A percentile compares a stretch with the other conserved stretches of the same genome.
Conservation (phyloP, 2,329 filamentous ascomycete species). For the Juglanconis sp. region DNA sequence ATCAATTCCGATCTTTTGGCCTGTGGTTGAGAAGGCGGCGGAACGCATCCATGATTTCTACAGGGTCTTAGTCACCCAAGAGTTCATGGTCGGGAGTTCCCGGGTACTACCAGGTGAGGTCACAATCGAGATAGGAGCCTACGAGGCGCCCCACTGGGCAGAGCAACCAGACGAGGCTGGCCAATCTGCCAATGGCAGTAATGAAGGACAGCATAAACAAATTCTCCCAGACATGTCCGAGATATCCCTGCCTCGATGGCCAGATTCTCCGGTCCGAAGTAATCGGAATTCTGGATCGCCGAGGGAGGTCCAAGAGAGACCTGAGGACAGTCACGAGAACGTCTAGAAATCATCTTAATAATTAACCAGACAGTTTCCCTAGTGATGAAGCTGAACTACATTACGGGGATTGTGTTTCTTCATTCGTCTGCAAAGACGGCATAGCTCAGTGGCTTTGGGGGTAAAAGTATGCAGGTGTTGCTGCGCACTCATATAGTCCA, state of each 20-base stretch:
- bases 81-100: conserved; percentile 14
- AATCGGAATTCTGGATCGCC: not conserved
- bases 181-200: not conserved
- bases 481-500: no score
- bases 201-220: not conserved
- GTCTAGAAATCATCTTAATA: no score
- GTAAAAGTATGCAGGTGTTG: no score
- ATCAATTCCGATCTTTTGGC: conserved; percentile 5
- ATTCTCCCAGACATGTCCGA: not conserved
- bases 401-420: no score
- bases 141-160: not conserved
- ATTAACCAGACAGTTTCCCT: no score
- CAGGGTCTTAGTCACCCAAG: conserved; percentile 26
- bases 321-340: no score
- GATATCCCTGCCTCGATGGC: not conserved
- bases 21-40: conserved; percentile 24
- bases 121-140: not conserved
- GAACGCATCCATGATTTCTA: conserved; percentile 22
- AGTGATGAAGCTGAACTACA: no score
- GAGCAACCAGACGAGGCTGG: not conserved
- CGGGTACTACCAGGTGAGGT: not conserved
- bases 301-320: no score
- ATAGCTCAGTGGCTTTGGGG: no score
- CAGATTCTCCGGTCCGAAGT: not conserved
- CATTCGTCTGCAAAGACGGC: no score